Base-by-base conservation (phyloP, 176 grass and related monocot genomes). In the Cenchrus americanus region DNA sequence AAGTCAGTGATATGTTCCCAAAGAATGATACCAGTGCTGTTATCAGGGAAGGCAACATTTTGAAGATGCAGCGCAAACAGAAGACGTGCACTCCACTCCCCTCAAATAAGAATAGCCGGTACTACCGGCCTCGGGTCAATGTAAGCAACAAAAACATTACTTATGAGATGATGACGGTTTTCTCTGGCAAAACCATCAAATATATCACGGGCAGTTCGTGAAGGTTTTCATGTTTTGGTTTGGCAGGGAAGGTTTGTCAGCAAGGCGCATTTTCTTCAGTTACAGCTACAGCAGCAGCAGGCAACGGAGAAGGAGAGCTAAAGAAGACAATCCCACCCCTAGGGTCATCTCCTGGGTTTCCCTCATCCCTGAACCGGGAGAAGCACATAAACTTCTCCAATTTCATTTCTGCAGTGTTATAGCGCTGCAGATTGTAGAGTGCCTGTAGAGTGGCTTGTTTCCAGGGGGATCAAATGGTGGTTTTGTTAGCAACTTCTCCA, bases 91-190 rank as follows among this genome's bases (percentile, higher is more conserved):
- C 47, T 4, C 85, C 91, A 19, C 81, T 96, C 19, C 89, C 94
- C 61, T 85, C 88, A 0, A 99, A 99, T 86, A 94, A 92, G 83
- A 26, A 73, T 26, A 89, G 89, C 23, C 84, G 91, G 6, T 99
- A 96, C 81, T 90, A 78, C 27, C 89, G 91, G 21, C 96, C 96
- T 75, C 88, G 96, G 61, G 88, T 99, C 87, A 99, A 99, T 91
- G 96, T 90, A 91, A 94, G 93, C 73, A 69, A 82, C 88, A 82
- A 42, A 76, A 73, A 59, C 55, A 69, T 69, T 10, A 50, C 75
- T 70, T 70, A 46, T 19, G 9, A 22, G 27, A 19, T 10, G 2
- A 11, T 22, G 18, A 46, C 17, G 11, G 7, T 48, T 82, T 76
- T 43, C 26, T 78, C 7, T 7, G 1, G 10, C 24, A 3, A 77